Conservation (phyloP, 306 rosid genomes). For the Trifolium pratense region DNA sequence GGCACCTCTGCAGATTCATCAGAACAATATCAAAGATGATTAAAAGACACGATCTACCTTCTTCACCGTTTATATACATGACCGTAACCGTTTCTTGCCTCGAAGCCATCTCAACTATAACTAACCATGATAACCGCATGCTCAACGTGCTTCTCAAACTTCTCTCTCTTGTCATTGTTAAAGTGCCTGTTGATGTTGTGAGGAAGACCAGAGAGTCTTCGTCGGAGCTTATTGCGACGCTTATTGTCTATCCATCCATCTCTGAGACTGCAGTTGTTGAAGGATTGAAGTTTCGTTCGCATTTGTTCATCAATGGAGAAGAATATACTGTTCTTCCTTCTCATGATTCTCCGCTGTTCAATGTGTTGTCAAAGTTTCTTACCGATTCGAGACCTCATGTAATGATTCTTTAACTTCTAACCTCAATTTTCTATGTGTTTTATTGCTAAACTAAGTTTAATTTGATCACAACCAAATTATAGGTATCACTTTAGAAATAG, state of each 20-base stretch:
- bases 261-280: slow-evolving; percentile 45
- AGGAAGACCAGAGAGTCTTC: slow-evolving; percentile 55
- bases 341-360: slow-evolving; percentile 62
- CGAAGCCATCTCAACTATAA: slow-evolving; percentile 56
- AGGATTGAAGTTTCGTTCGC: slow-evolving; percentile 74
- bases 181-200: slow-evolving; percentile 52
- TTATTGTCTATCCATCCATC: slow-evolving; percentile 45
- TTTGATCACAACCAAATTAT: too few species aligned
- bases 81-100: slow-evolving; percentile 70
- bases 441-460: neutral
- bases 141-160: slow-evolving; percentile 68
- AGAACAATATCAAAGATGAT: slow-evolving; percentile 88
- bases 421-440: neutral
- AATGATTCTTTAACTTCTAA: slow-evolving; percentile 1
- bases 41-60: slow-evolving; percentile 63
- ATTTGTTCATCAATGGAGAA: slow-evolving; percentile 51
- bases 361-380: slow-evolving; percentile 55
- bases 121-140: slow-evolving; percentile 51
- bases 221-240: slow-evolving; percentile 51
- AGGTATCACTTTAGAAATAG: too few species aligned
- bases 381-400: slow-evolving; percentile 79
- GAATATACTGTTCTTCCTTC: slow-evolving; percentile 63
- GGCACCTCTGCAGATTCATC: slow-evolving; percentile 68
- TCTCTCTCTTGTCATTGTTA: slow-evolving; percentile 55
- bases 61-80: slow-evolving; percentile 66